Percentiles rank a stretch among this genome's conserved stretches.
Conservation (phyloP, 768 basidiomycete species). For the Leucocoprinus sp. region DNA sequence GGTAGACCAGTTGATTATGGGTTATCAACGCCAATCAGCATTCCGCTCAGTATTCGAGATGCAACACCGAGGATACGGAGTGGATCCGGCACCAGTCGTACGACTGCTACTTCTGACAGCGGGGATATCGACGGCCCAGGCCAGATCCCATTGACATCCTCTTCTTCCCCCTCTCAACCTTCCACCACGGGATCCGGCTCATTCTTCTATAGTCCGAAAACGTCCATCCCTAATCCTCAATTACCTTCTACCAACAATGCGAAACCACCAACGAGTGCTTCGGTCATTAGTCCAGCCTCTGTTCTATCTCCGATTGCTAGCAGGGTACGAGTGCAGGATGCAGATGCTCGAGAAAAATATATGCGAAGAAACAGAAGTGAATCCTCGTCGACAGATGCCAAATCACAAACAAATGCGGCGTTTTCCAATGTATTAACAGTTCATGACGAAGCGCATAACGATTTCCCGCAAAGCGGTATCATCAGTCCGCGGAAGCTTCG, state of each 20-base stretch:
- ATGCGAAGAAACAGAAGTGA: slow-evolving; percentile 76
- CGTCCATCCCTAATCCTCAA: slow-evolving; percentile 21
- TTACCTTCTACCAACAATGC: slow-evolving; percentile 22
- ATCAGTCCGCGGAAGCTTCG: slow-evolving; percentile 56
- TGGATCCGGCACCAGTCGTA: slow-evolving; percentile 74
- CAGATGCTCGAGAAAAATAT: slow-evolving; percentile 84
- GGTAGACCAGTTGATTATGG: slow-evolving; percentile 5
- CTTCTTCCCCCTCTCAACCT: slow-evolving; percentile 58
- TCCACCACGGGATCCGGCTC: slow-evolving; percentile 35
- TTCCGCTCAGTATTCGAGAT: slow-evolving; percentile 39
- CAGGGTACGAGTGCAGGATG: slow-evolving; percentile 77
- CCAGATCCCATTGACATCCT: slow-evolving; percentile 47
- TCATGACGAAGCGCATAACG: slow-evolving; percentile 46
- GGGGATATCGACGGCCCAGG: slow-evolving; percentile 50
- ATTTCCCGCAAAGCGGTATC: slow-evolving; percentile 39
- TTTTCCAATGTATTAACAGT: slow-evolving; percentile 43
- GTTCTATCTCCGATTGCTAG: slow-evolving; percentile 71
- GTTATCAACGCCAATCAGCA: slow-evolving; percentile 26
- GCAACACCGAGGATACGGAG: slow-evolving; percentile 57
- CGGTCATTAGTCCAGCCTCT: slow-evolving; percentile 24
- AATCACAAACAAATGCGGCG: slow-evolving; percentile 50
- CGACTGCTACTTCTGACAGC: slow-evolving; percentile 68
- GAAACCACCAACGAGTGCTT: neutral
- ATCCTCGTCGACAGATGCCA: slow-evolving; percentile 67
- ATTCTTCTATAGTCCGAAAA: slow-evolving; percentile 26